Evolutionary conservation across 1,139 yeast genomes (phyloP), one percentile per base, ranked within the genome.

Genomic region (Geotrichum macrosporum): DNA sequence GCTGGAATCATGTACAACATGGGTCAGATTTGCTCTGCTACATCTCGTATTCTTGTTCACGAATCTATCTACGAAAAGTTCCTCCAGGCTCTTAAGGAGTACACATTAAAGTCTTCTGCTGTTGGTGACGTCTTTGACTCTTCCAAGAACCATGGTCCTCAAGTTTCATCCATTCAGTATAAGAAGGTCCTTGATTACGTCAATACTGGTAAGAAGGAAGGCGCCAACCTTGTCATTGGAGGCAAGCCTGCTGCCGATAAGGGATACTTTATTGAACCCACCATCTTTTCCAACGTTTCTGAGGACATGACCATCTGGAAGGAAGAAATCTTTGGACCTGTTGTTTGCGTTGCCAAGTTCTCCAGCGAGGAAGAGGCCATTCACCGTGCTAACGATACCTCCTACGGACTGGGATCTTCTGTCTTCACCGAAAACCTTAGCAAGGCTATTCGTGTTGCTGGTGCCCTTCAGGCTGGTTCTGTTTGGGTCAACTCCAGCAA

Each of bases 251-350:
- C 71, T 37, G 66, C 72, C 53, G 55, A 57, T 41, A 81, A 80
- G 70, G 95, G 95, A 60, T 85, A 70, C 75, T 85, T 81, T 60
- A 70, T 85, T 61, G 73, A 80, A 70, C 95, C 95, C 67, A 84
- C 94, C 50, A 76, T 84, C 59, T 83, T 85, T 63, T 76, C 81
- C 47, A 80, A 81, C 60, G 92, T 83, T 56, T 72, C 69, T 44
- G 80, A 79, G 63, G 71, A 75, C 60, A 80, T 80, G 80, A 70
- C 72, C 61, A 81, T 84, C 63, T 85, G 80, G 57, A 76, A 72
- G 67, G 95, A 85, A 65, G 95, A 85, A 72, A 85, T 85, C 65
- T 85, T 85, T 55, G 95, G 95, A 49, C 95, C 95, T 41, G 92
- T 85, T 55, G 83, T 84, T 54, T 76, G 86, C 48, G 74, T 84